Conservation (phyloP, 2,329 filamentous ascomycete species). For the Colletotrichum tabaci region DNA sequence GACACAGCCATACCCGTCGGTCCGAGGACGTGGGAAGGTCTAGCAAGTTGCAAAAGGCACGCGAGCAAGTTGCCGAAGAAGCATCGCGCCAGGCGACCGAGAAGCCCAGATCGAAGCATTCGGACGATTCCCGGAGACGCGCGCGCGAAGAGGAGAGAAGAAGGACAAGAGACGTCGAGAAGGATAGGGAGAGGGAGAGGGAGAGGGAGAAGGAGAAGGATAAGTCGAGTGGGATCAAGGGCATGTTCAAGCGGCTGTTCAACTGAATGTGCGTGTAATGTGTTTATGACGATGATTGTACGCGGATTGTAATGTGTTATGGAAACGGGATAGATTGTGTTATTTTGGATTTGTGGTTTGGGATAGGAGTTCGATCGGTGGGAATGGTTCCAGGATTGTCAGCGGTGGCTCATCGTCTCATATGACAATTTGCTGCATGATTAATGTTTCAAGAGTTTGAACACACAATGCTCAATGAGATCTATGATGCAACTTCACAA, state of each 20-base stretch:
- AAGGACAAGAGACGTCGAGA: slow-evolving; percentile 32
- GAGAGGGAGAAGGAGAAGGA: slow-evolving; percentile 44
- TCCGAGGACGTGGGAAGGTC: slow-evolving; percentile 48
- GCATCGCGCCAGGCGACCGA: slow-evolving; percentile 41
- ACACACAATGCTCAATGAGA: slow-evolving; percentile 17
- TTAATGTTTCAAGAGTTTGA: slow-evolving; percentile 17
- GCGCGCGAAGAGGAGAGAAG: slow-evolving; percentile 48
- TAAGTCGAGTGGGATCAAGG: slow-evolving; percentile 52
- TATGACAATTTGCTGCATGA: slow-evolving; percentile 20
- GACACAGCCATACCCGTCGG: slow-evolving; percentile 19
- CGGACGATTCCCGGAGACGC: slow-evolving; percentile 48
- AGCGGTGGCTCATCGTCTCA: slow-evolving; percentile 2
- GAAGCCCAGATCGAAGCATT: slow-evolving; percentile 51
- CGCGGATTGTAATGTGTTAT: slow-evolving; percentile 49
- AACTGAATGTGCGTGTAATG: slow-evolving; percentile 43
- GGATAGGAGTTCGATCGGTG: background rate
- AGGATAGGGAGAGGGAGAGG: slow-evolving; percentile 33
- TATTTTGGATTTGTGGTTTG: background rate
- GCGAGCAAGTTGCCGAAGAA: slow-evolving; percentile 45
- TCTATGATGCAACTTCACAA: no score
- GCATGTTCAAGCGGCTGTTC: slow-evolving; percentile 57
- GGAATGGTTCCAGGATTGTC: background rate
- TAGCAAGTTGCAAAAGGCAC: slow-evolving; percentile 45
- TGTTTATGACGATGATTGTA: slow-evolving; percentile 47
- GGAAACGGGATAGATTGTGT: background rate